Conservation (phyloP, 352 stramenopile genomes). For the Phytopythium ostracodes region DNA sequence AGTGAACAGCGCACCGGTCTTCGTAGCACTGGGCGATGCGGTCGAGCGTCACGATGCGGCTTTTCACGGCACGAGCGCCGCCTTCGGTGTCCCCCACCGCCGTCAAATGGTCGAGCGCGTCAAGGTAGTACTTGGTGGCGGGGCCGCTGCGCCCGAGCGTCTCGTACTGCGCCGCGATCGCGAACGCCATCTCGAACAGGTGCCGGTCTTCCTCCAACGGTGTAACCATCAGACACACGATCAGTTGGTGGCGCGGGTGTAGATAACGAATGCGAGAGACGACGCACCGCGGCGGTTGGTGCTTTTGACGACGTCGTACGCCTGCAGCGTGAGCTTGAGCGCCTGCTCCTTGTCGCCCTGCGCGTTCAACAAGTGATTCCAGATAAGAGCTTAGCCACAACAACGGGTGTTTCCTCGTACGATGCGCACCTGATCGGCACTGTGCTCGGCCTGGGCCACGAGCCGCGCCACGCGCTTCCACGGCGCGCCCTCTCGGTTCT, state of each 20-base stretch:
- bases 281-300: constrained; percentile 59
- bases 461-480: constrained; percentile 47
- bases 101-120: constrained; percentile 50
- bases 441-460: constrained; percentile 44
- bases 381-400: background rate
- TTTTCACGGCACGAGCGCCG: constrained; percentile 26
- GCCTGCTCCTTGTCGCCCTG: constrained; percentile 44
- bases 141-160: constrained; percentile 29
- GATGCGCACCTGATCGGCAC: constrained; percentile 33
- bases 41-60: constrained; percentile 68
- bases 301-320: constrained; percentile 56
- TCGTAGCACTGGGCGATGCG: constrained; percentile 78
- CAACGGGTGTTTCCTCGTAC: background rate
- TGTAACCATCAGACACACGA: background rate
- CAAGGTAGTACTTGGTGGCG: constrained; percentile 67
- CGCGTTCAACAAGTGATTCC: background rate
- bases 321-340: constrained; percentile 62
- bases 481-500: constrained; percentile 63
- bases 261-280: background rate
- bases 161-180: constrained; percentile 75
- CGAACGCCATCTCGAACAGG: constrained; percentile 74
- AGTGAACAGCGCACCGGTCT: constrained; percentile 27
- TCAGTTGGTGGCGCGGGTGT: background rate
- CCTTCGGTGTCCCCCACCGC: constrained; percentile 17
- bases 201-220: constrained; percentile 43